Evolutionary conservation across 192 early-diverging fungal genomes (phyloP), one percentile per base, ranked within the genome.

Genomic region (Geranomyces variabilis): DNA sequence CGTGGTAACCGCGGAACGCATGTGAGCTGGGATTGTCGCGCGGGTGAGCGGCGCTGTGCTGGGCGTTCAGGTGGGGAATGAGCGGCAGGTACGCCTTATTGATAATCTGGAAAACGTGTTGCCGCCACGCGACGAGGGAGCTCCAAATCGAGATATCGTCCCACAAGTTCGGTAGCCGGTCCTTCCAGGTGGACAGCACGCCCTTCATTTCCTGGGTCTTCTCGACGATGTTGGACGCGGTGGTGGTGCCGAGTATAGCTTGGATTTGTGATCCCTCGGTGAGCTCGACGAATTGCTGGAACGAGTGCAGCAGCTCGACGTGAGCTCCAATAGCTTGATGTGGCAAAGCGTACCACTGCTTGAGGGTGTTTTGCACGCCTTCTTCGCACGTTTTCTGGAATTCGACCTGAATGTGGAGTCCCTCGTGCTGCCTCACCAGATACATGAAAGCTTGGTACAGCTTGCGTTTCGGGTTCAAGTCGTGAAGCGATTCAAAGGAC

Each of bases 131-230:
- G 6, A 99, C 93, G 53, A 99, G 74, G 67, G 98, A 94, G 71
- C 93, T 96, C 98, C 98, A 99, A 9, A 99, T 83, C 63, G 92
- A 92, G 76, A 99, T 99, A 70, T 97, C 94, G 72, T 98, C 96
- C 93, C 94, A 96, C 44, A 85, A 83, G 75, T 96, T 98, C 14
- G 98, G 98, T 47, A 99, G 80, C 15, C 98, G 87, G 69, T 99
- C 98, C 68, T 96, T 82, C 98, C 98, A 99, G 4, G 94, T 98
- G 62, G 90, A 86, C 22, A 99, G 78, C 22, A 92, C 88, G 34
- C 89, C 89, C 74, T 98, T 98, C 29, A 99, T 79, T 53, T 98
- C 96, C 60, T 88, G 86, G 17, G 93, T 91, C 70, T 93, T 92
- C 67, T 75, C 77, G 49, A 98, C 95, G 34, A 97, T 86, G 63